Evolutionary conservation across 2,329 filamentous ascomycete genomes (phyloP).

Genomic region (Cladobotryum mycophilum): DNA sequence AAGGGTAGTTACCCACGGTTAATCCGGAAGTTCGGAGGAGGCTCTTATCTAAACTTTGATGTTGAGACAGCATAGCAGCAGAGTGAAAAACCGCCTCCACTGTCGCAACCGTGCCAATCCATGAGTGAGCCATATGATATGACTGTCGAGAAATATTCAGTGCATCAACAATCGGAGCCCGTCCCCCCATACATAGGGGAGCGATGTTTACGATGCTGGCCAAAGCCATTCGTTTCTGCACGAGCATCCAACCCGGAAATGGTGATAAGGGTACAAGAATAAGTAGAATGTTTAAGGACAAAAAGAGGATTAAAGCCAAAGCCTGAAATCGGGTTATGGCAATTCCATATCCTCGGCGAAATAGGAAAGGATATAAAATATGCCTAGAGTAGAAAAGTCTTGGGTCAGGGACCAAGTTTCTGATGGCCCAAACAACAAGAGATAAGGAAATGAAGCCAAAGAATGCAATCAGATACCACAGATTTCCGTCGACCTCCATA

Average conservation of each 20-base stretch:
- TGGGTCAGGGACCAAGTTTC: constrained; percentile 3
- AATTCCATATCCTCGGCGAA: not conserved
- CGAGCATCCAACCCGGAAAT: constrained; percentile 1
- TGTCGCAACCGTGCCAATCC: not conserved
- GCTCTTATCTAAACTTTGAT: not conserved
- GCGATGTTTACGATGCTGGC: constrained; percentile 5
- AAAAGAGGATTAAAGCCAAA: not conserved
- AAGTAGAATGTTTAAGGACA: constrained; percentile 1
- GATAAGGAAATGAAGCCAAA: constrained; percentile 7
- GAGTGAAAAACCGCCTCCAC: constrained; percentile 3
- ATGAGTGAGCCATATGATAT: constrained; percentile 3
- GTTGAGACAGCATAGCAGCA: not conserved
- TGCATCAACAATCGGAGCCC: constrained; percentile 4
- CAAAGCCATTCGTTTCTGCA: constrained; percentile 6
- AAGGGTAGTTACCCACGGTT: constrained; percentile 3
- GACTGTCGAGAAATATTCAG: constrained; percentile 7
- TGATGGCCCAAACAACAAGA: constrained; percentile 1
- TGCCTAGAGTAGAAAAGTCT: constrained; percentile 6
- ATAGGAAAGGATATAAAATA: constrained; percentile 4
- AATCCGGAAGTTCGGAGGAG: constrained; percentile 1
- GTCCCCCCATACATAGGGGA: constrained; percentile 6
- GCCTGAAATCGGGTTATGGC: not conserved
- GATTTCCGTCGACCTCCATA: constrained; percentile 3
- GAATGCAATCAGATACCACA: constrained; percentile 9
- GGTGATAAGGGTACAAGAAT: constrained; percentile 5